Evolutionary conservation across 2,329 filamentous ascomycete genomes (phyloP).

Genomic region (Chlorencoelia australis): DNA sequence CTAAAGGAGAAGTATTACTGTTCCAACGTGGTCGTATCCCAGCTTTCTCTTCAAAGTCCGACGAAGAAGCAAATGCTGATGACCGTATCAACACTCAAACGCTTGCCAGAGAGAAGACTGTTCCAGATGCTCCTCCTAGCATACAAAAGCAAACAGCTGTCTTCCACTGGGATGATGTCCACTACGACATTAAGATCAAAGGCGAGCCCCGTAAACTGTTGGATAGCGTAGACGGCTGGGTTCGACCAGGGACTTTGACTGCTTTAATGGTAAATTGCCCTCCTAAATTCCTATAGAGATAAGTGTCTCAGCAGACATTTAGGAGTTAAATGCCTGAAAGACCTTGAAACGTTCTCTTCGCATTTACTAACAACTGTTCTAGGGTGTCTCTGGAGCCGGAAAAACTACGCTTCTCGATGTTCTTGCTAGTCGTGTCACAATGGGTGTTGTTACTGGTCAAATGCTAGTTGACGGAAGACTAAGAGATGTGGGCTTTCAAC

Average conservation of each 20-base stretch:
- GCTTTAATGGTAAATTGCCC: slow-evolving; percentile 62
- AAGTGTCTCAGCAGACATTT: no score
- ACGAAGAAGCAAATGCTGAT: slow-evolving; percentile 16
- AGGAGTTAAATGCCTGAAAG: no score
- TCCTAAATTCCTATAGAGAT: no score
- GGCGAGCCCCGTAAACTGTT: slow-evolving; percentile 63
- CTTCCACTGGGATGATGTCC: slow-evolving; percentile 40
- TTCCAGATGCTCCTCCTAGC: slow-evolving; percentile 30
- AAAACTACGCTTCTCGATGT: slow-evolving; percentile 88
- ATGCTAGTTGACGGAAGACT: slow-evolving; percentile 59
- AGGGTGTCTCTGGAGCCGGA: slow-evolving; percentile 59
- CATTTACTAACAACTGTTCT: background rate
- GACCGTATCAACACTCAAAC: slow-evolving; percentile 31
- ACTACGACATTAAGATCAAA: slow-evolving; percentile 64
- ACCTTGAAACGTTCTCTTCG: no score
- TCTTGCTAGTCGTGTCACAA: slow-evolving; percentile 73
- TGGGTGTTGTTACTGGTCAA: slow-evolving; percentile 80
- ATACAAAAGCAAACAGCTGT: slow-evolving; percentile 39
- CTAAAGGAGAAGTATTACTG: slow-evolving; percentile 68
- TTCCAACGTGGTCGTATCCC: slow-evolving; percentile 57
- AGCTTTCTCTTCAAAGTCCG: slow-evolving; percentile 8
- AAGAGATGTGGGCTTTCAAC: slow-evolving; percentile 75
- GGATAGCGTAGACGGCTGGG: slow-evolving; percentile 83
- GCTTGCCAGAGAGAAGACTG: slow-evolving; percentile 39
- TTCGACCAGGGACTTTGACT: slow-evolving; percentile 83